Conservation (phyloP, 1,139 yeast genomes). For the Candida sp. region DNA sequence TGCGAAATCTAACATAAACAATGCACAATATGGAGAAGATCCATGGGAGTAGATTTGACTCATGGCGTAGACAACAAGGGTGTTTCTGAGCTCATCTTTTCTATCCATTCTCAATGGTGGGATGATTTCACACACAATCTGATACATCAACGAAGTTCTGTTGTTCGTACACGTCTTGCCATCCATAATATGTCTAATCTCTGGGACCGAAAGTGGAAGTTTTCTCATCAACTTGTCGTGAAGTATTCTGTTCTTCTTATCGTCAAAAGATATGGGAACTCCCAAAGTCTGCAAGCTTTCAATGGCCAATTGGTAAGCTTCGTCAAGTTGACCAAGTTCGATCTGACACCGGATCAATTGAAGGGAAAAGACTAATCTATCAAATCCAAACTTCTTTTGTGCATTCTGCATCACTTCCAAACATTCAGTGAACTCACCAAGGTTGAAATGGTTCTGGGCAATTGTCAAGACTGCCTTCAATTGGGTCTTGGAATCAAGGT, state of each 20-base stretch:
- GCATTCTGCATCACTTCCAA: constrained; percentile 28
- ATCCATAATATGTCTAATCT: constrained; percentile 38
- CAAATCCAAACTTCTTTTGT: constrained; percentile 25
- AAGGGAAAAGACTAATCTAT: constrained; percentile 35
- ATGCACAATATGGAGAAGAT: constrained; percentile 27
- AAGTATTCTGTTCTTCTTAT: constrained; percentile 21
- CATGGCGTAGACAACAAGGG: constrained; percentile 27
- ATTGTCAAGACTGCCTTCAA: constrained; percentile 34
- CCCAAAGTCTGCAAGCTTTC: constrained; percentile 34
- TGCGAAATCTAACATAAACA: constrained; percentile 36
- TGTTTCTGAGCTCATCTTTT: constrained; percentile 25
- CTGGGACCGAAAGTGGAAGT: constrained; percentile 47
- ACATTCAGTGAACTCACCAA: constrained; percentile 33
- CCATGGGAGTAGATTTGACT: constrained; percentile 30
- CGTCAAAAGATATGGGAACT: constrained; percentile 24
- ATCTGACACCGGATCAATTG: constrained; percentile 45
- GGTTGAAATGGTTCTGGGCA: constrained; percentile 32
- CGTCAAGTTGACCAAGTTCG: constrained; percentile 31
- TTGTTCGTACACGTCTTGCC: constrained; percentile 30
- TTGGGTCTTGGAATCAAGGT: constrained; percentile 20
- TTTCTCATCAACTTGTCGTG: constrained; percentile 27
- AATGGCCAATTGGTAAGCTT: constrained; percentile 42
- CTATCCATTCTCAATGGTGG: constrained; percentile 34
- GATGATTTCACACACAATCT: constrained; percentile 46
- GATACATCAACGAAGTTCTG: constrained; percentile 38